These are phyloP conservation scores for Urtica urens DNA, from an alignment of 306 rosid genomes.

Conservation along the genomic window DNA sequence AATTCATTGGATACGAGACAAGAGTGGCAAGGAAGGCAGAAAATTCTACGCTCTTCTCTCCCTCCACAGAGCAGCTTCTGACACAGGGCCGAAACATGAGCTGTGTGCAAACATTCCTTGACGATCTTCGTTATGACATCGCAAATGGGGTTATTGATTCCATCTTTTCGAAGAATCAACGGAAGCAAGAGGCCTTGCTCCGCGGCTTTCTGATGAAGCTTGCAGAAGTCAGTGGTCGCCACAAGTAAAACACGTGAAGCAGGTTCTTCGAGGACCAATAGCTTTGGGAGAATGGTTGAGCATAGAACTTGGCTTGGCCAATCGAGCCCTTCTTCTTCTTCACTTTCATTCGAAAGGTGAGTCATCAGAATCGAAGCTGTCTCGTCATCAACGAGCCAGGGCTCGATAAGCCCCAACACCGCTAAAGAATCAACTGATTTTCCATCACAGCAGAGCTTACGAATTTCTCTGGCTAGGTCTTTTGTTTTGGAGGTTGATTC, in stretches of 20 bases:
- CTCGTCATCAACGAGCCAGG: slow-evolving; percentile 33
- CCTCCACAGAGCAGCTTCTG: slow-evolving; percentile 30
- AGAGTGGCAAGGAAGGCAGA: slow-evolving; percentile 29
- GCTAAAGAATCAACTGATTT: slow-evolving; percentile 17
- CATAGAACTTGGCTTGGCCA: slow-evolving; percentile 34
- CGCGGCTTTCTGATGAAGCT: slow-evolving; percentile 19
- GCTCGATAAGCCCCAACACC: slow-evolving; percentile 19
- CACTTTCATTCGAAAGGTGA: slow-evolving; percentile 14
- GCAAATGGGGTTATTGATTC: slow-evolving; percentile 28
- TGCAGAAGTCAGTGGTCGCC: slow-evolving; percentile 23
- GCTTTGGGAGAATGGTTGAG: slow-evolving; percentile 29
- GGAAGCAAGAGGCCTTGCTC: slow-evolving; percentile 28
- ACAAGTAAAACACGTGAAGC: slow-evolving; percentile 24
- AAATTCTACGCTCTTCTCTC: slow-evolving; percentile 21
- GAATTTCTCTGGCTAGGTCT: slow-evolving; percentile 23
- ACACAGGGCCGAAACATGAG: slow-evolving; percentile 29
- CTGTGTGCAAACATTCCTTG: slow-evolving; percentile 32
- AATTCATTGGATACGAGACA: slow-evolving; percentile 18
- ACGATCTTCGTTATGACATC: slow-evolving; percentile 26
- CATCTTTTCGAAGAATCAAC: slow-evolving; percentile 21
- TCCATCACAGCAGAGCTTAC: slow-evolving; percentile 14
- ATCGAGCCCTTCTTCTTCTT: slow-evolving; percentile 18
- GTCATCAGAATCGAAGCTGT: slow-evolving; percentile 24
- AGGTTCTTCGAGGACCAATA: slow-evolving; percentile 22
- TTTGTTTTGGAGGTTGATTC: slow-evolving; percentile 12